These are phyloP conservation scores for Collariella sp. DNA, from an alignment of 495 filamentous ascomycete species.

Conservation along the genomic window DNA sequence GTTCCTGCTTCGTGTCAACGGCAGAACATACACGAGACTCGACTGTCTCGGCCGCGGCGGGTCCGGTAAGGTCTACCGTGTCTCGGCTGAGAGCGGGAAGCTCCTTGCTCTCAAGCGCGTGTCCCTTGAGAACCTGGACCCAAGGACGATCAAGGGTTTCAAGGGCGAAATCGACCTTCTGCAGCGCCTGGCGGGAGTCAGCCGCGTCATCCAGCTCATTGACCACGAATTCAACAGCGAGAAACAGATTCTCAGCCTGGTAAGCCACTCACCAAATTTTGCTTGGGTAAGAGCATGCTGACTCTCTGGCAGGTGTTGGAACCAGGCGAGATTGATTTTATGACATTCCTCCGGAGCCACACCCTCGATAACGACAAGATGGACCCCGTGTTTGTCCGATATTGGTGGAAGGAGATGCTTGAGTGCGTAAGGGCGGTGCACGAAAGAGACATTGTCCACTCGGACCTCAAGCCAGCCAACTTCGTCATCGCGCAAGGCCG, in stretches of 20 bases:
- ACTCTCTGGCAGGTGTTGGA: constrained; percentile 67
- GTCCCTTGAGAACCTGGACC: constrained; percentile 82
- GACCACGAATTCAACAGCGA: constrained; percentile 90
- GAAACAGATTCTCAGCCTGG: constrained; percentile 76
- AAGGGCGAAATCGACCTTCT: constrained; percentile 96
- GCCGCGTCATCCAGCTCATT: constrained; percentile 79
- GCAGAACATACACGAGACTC: constrained; percentile 78
- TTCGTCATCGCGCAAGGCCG: constrained; percentile 80
- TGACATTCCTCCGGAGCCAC: constrained; percentile 65
- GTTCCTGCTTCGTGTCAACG: constrained; percentile 76
- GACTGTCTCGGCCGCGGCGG: constrained; percentile 88
- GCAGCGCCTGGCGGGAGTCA: constrained; percentile 68
- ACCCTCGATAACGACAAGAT: constrained; percentile 66
- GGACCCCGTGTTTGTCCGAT: constrained; percentile 83
- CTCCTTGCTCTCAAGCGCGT: constrained; percentile 91
- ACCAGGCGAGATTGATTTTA: constrained; percentile 90
- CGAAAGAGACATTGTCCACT: constrained; percentile 83
- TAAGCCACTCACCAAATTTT: constrained; percentile 32
- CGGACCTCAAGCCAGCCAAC: constrained; percentile 91
- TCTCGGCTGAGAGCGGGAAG: constrained; percentile 93
- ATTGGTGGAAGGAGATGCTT: constrained; percentile 99
- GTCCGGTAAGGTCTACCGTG: constrained; percentile 87
- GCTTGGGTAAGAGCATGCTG: constrained; percentile 1
- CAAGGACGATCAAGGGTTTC: constrained; percentile 72
- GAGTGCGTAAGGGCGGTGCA: constrained; percentile 89